Evolutionary conservation across 1,284 basidiomycete species (phyloP).

Genomic region (Naganishia liquefaciens): DNA sequence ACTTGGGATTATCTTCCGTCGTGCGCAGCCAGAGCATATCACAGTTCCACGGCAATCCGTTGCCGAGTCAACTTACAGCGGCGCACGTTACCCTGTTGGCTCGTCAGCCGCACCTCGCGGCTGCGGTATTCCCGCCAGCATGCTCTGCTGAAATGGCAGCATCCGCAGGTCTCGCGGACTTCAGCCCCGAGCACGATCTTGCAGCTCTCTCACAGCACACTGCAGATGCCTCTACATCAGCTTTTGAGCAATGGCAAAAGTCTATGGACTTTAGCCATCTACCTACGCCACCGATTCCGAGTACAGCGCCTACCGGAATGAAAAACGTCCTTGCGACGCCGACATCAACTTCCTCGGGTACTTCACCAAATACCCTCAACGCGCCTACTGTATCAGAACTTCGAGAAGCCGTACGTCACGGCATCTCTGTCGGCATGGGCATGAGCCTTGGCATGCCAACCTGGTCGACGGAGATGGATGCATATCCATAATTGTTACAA

Average conservation of each 20-base stretch:
- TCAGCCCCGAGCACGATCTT: slow-evolving; percentile 9
- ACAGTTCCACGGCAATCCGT: slow-evolving; percentile 5
- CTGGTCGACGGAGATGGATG: slow-evolving; percentile 26
- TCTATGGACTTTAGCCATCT: slow-evolving; percentile 14
- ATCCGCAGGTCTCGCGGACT: slow-evolving; percentile 22
- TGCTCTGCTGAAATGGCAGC: slow-evolving; percentile 29
- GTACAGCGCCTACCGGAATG: slow-evolving; percentile 4
- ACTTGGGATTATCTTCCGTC: background rate
- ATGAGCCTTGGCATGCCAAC: slow-evolving; percentile 30
- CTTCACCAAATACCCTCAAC: slow-evolving; percentile 3
- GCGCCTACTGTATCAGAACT: slow-evolving; percentile 31
- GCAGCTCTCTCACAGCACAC: slow-evolving; percentile 7
- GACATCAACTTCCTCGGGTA: slow-evolving; percentile 16
- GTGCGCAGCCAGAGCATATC: slow-evolving; percentile 14
- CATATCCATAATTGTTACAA: slow-evolving; percentile 12
- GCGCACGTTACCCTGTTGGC: slow-evolving; percentile 32
- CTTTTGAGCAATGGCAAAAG: slow-evolving; percentile 38
- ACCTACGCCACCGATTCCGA: slow-evolving; percentile 16
- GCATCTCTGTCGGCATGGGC: slow-evolving; percentile 39
- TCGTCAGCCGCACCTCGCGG: slow-evolving; percentile 33
- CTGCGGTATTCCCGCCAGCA: slow-evolving; percentile 34
- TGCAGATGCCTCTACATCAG: background rate
- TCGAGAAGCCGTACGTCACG: slow-evolving; percentile 39
- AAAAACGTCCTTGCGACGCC: slow-evolving; percentile 13
- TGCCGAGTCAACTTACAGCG: slow-evolving; percentile 24